These are phyloP conservation scores for Eustoma russellianum DNA, from an alignment of 257 asterid genomes.

Conservation along the genomic window DNA sequence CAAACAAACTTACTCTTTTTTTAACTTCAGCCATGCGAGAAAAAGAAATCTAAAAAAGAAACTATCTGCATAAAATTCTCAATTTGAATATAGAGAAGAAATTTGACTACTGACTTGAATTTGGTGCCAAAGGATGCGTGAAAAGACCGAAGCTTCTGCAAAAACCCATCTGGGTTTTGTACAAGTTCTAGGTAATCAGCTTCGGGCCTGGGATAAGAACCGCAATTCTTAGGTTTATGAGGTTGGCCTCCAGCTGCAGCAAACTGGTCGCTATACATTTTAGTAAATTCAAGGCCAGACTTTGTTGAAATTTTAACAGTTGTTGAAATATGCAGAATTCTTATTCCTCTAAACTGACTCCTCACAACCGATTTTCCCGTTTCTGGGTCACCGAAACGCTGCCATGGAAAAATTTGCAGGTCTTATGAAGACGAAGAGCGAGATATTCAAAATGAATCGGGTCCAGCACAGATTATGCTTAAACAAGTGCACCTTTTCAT, in stretches of 20 bases:
- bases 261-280: constrained; percentile 51
- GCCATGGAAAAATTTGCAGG: not conserved
- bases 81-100: not conserved
- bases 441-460: no score
- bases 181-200: constrained; percentile 65
- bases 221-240: not conserved
- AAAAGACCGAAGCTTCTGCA: constrained; percentile 56
- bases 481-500: no score
- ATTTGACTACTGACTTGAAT: constrained; percentile 10
- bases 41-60: no score
- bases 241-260: constrained; percentile 2
- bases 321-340: no score
- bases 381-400: no score
- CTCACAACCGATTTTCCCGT: not conserved
- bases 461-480: no score
- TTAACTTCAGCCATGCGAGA: no score
- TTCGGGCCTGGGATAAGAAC: constrained; percentile 67
- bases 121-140: constrained; percentile 30
- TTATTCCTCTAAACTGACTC: no score
- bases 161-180: constrained; percentile 56
- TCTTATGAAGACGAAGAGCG: no score
- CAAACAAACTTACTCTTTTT: not conserved
- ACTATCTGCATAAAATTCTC: no score
- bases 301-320: no score
- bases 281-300: not conserved